A percentile compares a stretch with the other conserved stretches of the same genome.
Evolutionary conservation across 768 basidiomycete genomes (phyloP).

Genomic region (Calvatia gigantea): DNA sequence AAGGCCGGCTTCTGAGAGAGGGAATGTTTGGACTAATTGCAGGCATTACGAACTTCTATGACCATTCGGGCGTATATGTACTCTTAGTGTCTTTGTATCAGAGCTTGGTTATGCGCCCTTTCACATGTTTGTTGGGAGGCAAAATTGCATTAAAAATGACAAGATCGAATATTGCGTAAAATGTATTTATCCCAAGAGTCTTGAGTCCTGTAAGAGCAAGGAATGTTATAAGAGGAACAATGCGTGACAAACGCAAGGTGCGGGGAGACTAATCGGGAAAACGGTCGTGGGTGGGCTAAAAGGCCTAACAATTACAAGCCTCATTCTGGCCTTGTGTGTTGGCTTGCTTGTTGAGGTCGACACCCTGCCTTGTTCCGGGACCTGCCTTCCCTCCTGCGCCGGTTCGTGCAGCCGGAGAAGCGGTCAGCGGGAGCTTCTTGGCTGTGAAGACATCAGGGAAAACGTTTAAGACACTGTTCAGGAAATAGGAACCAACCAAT

Average conservation of each 20-base stretch:
- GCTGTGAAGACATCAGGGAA: slow-evolving; percentile 39
- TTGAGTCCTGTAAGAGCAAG: slow-evolving; percentile 26
- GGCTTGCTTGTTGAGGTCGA: slow-evolving; percentile 78
- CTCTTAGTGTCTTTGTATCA: not conserved
- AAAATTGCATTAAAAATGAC: slow-evolving; percentile 11
- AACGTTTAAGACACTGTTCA: not conserved
- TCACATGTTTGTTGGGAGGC: not conserved
- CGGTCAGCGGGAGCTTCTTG: slow-evolving; percentile 85
- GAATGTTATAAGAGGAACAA: slow-evolving; percentile 22
- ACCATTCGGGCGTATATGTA: not conserved
- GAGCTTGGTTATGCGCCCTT: not conserved
- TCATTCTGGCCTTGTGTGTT: slow-evolving; percentile 52
- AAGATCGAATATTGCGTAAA: slow-evolving; percentile 9
- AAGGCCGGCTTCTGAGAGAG: slow-evolving; percentile 55
- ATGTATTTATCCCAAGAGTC: slow-evolving; percentile 35
- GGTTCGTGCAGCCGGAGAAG: slow-evolving; percentile 61
- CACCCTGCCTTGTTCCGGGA: slow-evolving; percentile 54
- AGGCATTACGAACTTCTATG: not conserved
- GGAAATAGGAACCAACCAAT: slow-evolving; percentile 55
- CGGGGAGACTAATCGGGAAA: not conserved
- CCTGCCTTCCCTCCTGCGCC: slow-evolving; percentile 50
- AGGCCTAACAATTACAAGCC: slow-evolving; percentile 69
- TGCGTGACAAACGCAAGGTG: slow-evolving; percentile 9
- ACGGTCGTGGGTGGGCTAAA: not conserved
- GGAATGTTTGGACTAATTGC: not conserved